Base-by-base conservation (phyloP, 2,329 filamentous ascomycete genomes). In the Sporothrix curviconia region DNA sequence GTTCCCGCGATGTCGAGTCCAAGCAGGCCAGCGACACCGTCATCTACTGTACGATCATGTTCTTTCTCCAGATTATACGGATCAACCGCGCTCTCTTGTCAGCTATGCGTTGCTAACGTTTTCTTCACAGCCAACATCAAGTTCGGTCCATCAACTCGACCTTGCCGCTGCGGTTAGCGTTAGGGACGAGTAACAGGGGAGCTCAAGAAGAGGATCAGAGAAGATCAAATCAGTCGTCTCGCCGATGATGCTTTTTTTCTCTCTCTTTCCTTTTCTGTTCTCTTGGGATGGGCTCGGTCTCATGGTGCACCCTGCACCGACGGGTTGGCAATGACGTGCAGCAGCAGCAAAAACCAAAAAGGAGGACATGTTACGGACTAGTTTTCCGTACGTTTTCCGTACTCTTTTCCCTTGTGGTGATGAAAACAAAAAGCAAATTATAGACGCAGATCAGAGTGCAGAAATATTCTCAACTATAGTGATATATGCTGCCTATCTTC, bases 1-100 rank as follows among this genome's bases (percentile, higher is more conserved):
- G 70, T 68, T 11, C 78, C 78, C 9, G 53, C 9, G 71, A 73
- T 8, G 70, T 81, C 51, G 73, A 79, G 66, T 36, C 65, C 8
- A 63, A 70, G 53, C 59, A 66, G 17, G 65, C 55, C 52, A 57
- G 30, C 40, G 56, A 71, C 56, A 66, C 68, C 52, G 74, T 78
- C 53, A 68, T 69, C 19, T 78, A 71, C 67, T 65, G 62, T 64
- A 50, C 55, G 56, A 9, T 7, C 3, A 14, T 37, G 36, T 22
- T 46, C 50, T 24, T n/a, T 25, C n/a, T 28, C 14, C 19, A 11
- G 39, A 3, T 36, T 9, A 6, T 34, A 22, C 15, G 12, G 24
- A 19, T 15, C 15, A 17, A 11, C 22, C n/a, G 7, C 8, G 4
- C n/a, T 47, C 8, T 11, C 4, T 15, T 8, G 3, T 34, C 32